Conservation (phyloP, 169 alveolate genomes). For the Plasmodium gonderi region DNA sequence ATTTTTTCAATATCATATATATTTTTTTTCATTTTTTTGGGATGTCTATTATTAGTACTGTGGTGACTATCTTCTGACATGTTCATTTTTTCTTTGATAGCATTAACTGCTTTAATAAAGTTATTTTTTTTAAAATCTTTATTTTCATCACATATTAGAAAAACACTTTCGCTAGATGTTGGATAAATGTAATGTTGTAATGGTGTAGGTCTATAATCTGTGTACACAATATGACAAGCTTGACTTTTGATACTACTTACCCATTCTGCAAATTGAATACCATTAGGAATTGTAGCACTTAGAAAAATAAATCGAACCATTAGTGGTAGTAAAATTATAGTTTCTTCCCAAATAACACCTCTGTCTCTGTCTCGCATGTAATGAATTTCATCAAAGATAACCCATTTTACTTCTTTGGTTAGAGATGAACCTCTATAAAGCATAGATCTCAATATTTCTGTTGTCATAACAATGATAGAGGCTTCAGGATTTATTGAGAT, state of each 20-base stretch:
- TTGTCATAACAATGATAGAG: conserved; percentile 99
- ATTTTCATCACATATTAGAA: conserved; percentile 95
- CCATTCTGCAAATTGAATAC: conserved; percentile 99
- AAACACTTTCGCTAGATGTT: conserved; percentile 95
- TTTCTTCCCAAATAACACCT: conserved; percentile 99
- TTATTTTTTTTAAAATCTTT: conserved; percentile 89
- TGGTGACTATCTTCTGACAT: conserved; percentile 77
- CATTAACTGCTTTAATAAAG: conserved; percentile 76
- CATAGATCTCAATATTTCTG: conserved; percentile 98
- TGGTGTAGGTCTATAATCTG: conserved; percentile 99
- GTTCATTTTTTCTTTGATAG: conserved; percentile 85
- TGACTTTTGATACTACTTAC: conserved; percentile 96
- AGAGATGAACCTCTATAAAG: conserved; percentile 98
- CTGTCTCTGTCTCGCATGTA: conserved; percentile 99
- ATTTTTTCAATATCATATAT: conserved; percentile 92
- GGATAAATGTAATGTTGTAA: conserved; percentile 97
- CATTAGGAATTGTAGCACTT: conserved; percentile 99
- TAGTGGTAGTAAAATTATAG: conserved; percentile 95
- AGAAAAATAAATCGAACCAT: conserved; percentile 96
- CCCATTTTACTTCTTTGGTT: conserved; percentile 91
- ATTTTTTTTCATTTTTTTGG: conserved; percentile 63
- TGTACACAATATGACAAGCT: conserved; percentile 98
- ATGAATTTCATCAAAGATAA: conserved; percentile 98
- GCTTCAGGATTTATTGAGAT: conserved; percentile 98
- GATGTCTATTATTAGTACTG: conserved; percentile 69